phyloP scores from a whole-genome alignment of 1,139 yeast species.

The Candida pseudoviswanathii region DNA sequence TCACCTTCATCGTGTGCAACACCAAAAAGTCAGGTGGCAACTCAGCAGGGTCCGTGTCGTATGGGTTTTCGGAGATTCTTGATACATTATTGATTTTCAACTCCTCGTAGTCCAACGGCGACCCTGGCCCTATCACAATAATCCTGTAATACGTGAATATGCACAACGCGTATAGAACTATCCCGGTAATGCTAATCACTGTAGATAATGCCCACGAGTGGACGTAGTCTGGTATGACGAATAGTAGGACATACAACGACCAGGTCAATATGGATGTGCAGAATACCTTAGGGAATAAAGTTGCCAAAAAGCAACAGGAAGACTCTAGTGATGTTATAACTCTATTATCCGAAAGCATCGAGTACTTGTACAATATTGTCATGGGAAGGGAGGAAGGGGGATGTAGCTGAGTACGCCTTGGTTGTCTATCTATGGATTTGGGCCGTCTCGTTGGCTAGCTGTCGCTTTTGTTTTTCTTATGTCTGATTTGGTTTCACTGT shows the following conservation, averaged over 20 bases:
- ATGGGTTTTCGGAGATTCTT: constrained; percentile 13
- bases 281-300: constrained; percentile 60
- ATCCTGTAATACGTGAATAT: constrained; percentile 54
- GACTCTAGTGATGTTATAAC: constrained; percentile 17
- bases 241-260: constrained; percentile 52
- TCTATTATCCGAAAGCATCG: constrained; percentile 3
- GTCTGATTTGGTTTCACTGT: background rate
- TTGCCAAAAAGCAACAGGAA: constrained; percentile 51
- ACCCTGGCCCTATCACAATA: constrained; percentile 64
- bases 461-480: background rate
- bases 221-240: constrained; percentile 22
- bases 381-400: background rate
- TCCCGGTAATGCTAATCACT: constrained; percentile 19
- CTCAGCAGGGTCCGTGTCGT: constrained; percentile 6
- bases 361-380: constrained; percentile 5
- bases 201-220: constrained; percentile 14
- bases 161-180: constrained; percentile 26
- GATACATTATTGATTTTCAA: constrained; percentile 7
- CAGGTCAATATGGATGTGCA: constrained; percentile 56
- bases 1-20: constrained; percentile 19
- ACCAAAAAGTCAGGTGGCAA: constrained; percentile 20
- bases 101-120: constrained; percentile 46
- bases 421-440: background rate
- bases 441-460: background rate
- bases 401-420: background rate